Base-by-base conservation (phyloP, 306 rosid species). In the Sphenostylis stenocarpa region DNA sequence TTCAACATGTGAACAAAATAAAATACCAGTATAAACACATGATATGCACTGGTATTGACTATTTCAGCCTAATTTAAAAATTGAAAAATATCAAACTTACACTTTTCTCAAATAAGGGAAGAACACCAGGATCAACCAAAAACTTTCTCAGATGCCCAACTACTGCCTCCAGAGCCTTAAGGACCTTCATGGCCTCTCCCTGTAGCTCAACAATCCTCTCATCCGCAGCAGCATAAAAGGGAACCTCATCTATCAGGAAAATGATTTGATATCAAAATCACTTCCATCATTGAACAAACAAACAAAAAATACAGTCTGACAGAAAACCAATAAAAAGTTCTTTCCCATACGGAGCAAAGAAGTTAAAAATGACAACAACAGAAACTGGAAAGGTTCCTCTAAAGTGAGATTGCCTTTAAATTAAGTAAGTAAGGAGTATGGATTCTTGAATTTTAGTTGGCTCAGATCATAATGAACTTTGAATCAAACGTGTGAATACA, bases 131-230 rank as follows among this genome's bases (percentile, higher is more conserved):
- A 85, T 96, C 99, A 36, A 96, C 98, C 87, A 96, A 81, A 87
- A 96, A 96, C 87, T 93, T 96, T 84, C 99, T 85, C 74, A 96
- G 83, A 82, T 96, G 99, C 70, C 88, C 89, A 36, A 93, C 86
- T 31, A 96, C 98, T 31, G 96, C 93, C 88, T 91, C 99, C 20
- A 96, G 72, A 77, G 89, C 99, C 82, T 79, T 91, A 60, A 89
- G 94, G 81, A 96, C 99, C 87, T 91, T 96, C 17, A 83, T 78
- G 68, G 89, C 83, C 86, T 96, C 99, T 70, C 99, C 99, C 80
- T 96, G 99, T 76, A 93, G 73, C 67, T 96, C 99, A 33, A 96
- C 91, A 77, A 93, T 88, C 87, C 99, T 91, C 91, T 96, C 99
- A 48, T 93, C 97, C 17, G 88, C 70, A 58, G 90, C 91, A 70